Conservation (phyloP, 306 rosid species). For the Acmispon strigosus region DNA sequence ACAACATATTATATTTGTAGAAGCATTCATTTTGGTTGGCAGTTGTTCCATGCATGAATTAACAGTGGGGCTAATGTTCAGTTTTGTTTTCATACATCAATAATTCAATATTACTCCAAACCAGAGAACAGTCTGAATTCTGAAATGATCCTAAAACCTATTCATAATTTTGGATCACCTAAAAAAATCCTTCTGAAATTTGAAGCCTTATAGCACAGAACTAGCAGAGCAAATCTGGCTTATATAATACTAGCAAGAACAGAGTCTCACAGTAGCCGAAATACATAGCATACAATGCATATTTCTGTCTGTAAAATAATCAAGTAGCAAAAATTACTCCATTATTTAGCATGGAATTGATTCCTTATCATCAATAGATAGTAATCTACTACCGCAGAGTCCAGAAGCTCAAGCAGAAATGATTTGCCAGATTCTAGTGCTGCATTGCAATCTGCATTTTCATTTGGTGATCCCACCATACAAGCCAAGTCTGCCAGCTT, state of each 20-base stretch:
- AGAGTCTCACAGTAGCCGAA: conserved; percentile 10
- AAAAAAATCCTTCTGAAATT: neutral
- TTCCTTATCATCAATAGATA: conserved; percentile 17
- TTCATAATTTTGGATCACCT: neutral
- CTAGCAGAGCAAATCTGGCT: neutral
- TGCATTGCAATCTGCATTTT: conserved; percentile 36
- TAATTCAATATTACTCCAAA: neutral
- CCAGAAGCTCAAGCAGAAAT: conserved; percentile 84
- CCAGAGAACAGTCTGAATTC: neutral
- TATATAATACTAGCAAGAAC: neutral
- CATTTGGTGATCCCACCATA: conserved; percentile 39
- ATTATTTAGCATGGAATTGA: neutral
- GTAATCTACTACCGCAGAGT: conserved; percentile 56
- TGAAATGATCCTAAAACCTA: neutral
- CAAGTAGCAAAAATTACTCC: neutral
- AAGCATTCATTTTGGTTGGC: neutral
- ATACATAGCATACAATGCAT: neutral
- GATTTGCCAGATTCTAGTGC: conserved; percentile 69
- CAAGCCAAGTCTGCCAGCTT: conserved; percentile 66
- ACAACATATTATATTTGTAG: neutral
- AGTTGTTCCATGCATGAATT: neutral
- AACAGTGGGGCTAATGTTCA: neutral
- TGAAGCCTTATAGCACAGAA: conserved; percentile 1
- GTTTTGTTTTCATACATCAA: neutral
- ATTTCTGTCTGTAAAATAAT: neutral